Evolutionary conservation across 768 basidiomycete species (phyloP), one percentile per base, ranked within the genome.

Genomic region (Ramaria sp.): DNA sequence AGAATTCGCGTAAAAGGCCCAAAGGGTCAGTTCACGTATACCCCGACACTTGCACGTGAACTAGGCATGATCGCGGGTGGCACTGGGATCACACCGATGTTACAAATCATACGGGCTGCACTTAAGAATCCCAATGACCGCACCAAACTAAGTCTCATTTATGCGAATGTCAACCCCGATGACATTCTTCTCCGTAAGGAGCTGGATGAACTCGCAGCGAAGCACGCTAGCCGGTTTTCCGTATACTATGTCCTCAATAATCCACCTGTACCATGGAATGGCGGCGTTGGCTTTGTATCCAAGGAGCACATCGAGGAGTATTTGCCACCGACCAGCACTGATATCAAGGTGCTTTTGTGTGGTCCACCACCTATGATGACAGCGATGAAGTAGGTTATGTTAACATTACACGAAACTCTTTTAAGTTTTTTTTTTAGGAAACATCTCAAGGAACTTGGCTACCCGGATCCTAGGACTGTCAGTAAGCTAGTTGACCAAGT

Each of bases 81-180:
- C 36, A 98, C 96, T 2, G 96, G 96, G 54, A 95, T 99, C 68
- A 95, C 96, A 0, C 96, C 96, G 64, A 97, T 98, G 95, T 83
- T 96, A 62, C 95, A 99, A 67, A 89, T 99, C 74, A 86, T 97
- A 70, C 85, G 88, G 58, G 88, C 94, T n/a, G 81, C 84, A 12
- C 78, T 97, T 66, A 85, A 87, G 69, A 91, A 93, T 68, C 82
- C 89, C n/a, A 66, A 71, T 42, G 96, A 99, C 76, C 73, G 65
- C 58, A 97, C 95, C 38, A 79, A 75, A 61, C 69, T 98, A 63
- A 79, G 77, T 60, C 80, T 99, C 64, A 89, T 99, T 65, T 98
- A 98, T 70, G 96, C 96, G 61, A 99, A 99, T 70, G 93, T 97
- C 59, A 86, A 84, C 69, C 65, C 75, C 56, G 88, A 93, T 54